These are phyloP conservation scores for Termitomyces sp. DNA, from an alignment of 768 basidiomycete genomes.

Conservation along the genomic window DNA sequence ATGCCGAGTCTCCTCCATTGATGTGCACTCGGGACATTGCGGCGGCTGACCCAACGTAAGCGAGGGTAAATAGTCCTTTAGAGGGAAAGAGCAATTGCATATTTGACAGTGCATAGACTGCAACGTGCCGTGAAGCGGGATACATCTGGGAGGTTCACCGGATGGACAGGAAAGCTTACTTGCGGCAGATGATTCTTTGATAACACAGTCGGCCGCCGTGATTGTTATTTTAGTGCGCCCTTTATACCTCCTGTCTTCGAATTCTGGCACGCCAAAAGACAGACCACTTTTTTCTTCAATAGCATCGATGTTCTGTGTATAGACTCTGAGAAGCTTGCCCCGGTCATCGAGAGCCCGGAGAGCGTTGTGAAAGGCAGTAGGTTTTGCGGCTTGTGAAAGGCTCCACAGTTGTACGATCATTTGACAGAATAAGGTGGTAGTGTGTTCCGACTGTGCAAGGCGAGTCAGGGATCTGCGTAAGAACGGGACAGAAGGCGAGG, in stretches of 20 bases:
- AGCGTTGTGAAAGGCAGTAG: constrained; percentile 77
- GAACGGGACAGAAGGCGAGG: neutral
- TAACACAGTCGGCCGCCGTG: constrained; percentile 9
- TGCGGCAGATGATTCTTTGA: constrained; percentile 12
- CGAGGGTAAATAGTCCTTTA: constrained; percentile 54
- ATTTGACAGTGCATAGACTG: constrained; percentile 74
- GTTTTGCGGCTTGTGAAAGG: constrained; percentile 64
- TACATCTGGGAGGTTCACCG: constrained; percentile 67
- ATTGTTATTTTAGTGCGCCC: constrained; percentile 41
- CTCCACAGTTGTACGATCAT: constrained; percentile 84
- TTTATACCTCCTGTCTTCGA: constrained; percentile 51
- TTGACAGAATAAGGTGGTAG: constrained; percentile 75
- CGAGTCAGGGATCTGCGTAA: neutral
- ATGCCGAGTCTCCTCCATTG: constrained; percentile 62
- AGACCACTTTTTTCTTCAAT: constrained; percentile 86
- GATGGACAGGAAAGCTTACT: constrained; percentile 46
- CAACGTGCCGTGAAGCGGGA: constrained; percentile 87
- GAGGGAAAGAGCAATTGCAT: constrained; percentile 69
- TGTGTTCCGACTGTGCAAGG: constrained; percentile 57
- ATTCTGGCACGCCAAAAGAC: constrained; percentile 77
- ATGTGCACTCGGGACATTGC: constrained; percentile 74
- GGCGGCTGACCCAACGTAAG: constrained; percentile 62
- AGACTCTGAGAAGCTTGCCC: constrained; percentile 76
- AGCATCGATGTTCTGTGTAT: constrained; percentile 93
- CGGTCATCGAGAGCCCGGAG: constrained; percentile 72